phyloP scores from a whole-genome alignment of 805 yeast genomes.

The Pichia rugopelliculosa region DNA sequence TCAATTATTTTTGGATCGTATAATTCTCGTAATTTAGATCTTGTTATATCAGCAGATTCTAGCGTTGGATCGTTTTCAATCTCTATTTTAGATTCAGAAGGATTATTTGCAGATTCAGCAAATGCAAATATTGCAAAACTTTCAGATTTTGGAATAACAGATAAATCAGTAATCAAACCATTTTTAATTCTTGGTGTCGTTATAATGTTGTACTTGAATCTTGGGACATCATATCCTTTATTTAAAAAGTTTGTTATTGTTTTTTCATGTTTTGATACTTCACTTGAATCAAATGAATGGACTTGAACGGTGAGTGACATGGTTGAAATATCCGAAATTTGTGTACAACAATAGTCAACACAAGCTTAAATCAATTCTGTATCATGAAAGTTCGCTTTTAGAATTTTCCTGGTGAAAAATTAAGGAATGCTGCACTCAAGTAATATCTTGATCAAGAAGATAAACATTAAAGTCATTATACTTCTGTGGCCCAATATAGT shows the following conservation, averaged over 20 bases:
- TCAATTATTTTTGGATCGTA: background rate
- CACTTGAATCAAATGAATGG: slow-evolving; percentile 3
- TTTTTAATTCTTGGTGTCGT: slow-evolving; percentile 34
- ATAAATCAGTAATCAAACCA: slow-evolving; percentile 22
- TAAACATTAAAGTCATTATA: too few relatives aligned
- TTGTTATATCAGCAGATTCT: slow-evolving; percentile 18
- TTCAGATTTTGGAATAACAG: slow-evolving; percentile 20
- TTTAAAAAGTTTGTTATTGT: slow-evolving; percentile 33
- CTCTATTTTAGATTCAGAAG: background rate
- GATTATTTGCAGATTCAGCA: slow-evolving; percentile 14
- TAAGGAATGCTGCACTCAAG: too few relatives aligned
- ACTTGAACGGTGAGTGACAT: slow-evolving; percentile 3
- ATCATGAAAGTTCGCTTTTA: too few relatives aligned
- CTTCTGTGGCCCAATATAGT: too few relatives aligned
- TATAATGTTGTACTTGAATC: slow-evolving; percentile 37
- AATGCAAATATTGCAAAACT: slow-evolving; percentile 19
- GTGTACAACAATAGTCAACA: too few relatives aligned
- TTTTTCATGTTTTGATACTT: slow-evolving; percentile 13
- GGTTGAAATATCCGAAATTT: too few relatives aligned
- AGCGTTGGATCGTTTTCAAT: background rate
- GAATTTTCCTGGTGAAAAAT: too few relatives aligned
- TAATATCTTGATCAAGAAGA: too few relatives aligned
- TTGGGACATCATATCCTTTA: slow-evolving; percentile 42
- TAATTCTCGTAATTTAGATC: slow-evolving; percentile 12
- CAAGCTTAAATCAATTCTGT: too few relatives aligned